phyloP scores from a whole-genome alignment of 176 grass and related monocot genomes.

The Aegilops tauschii region DNA sequence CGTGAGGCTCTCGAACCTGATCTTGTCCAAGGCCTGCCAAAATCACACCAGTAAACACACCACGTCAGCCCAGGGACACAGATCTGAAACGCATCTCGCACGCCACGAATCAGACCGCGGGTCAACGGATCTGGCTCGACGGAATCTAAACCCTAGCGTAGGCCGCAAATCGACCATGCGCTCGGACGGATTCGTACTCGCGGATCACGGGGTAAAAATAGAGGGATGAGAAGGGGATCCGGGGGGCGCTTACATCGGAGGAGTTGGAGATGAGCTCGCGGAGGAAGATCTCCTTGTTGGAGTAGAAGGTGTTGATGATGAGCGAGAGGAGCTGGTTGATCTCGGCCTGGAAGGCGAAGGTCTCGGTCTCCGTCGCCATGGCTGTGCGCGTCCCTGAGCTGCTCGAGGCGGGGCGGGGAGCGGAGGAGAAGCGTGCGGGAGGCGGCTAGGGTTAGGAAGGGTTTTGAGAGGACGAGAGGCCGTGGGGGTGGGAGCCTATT shows the following conservation, averaged over 20 bases:
- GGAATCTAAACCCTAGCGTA: not conserved
- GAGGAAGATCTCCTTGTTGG: constrained; percentile 99
- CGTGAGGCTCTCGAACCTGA: constrained; percentile 85
- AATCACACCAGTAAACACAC: not conserved
- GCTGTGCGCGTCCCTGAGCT: not conserved
- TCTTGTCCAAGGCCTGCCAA: constrained; percentile 79
- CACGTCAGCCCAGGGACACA: not conserved
- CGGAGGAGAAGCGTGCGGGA: constrained; percentile 15
- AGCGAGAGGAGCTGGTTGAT: constrained; percentile 93
- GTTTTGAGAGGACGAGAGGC: constrained; percentile 3
- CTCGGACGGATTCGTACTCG: not conserved
- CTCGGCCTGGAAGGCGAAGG: constrained; percentile 97
- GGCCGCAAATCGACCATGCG: no score
- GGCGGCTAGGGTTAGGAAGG: constrained; percentile 49
- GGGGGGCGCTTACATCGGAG: constrained; percentile 58
- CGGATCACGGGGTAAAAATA: not conserved
- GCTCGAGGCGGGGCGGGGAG: not conserved
- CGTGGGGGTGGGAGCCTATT: not conserved
- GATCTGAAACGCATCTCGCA: not conserved
- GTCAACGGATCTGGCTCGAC: not conserved
- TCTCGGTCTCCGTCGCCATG: constrained; percentile 88
- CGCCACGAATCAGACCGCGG: not conserved
- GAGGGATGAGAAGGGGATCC: not conserved
- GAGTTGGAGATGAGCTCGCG: constrained; percentile 89
- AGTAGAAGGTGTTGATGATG: constrained; percentile 99